These are phyloP conservation scores for Alternaria sp. DNA, from an alignment of 2,329 filamentous ascomycete genomes.

Conservation along the genomic window DNA sequence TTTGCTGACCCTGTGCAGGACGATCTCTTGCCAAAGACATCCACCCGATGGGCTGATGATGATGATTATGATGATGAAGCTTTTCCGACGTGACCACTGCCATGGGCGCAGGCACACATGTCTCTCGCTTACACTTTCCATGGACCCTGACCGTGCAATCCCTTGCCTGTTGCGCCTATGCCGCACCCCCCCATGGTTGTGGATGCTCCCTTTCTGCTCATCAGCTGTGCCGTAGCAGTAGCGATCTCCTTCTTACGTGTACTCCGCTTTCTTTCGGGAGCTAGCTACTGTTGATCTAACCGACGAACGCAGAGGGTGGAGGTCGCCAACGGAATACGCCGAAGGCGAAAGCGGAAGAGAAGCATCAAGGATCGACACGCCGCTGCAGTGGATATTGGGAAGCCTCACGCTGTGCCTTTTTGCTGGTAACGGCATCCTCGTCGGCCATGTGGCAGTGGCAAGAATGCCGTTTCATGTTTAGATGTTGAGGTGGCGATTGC, in stretches of 20 bases:
- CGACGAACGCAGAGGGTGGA: not conserved
- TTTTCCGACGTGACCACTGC: conserved; percentile 1
- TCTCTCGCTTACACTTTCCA: conserved; percentile 4
- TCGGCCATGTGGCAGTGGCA: conserved; percentile 16
- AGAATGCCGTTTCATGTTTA: not conserved
- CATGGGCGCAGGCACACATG: not conserved
- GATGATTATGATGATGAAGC: conserved; percentile 6
- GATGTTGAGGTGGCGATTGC: conserved; percentile 4
- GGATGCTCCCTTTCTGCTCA: not conserved
- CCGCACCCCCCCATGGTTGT: conserved; percentile 1
- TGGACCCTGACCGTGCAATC: not conserved
- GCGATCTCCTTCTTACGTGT: conserved; percentile 4
- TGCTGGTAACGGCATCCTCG: conserved; percentile 2
- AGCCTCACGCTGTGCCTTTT: not conserved
- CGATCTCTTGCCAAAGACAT: not conserved
- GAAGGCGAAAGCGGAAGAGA: conserved; percentile 7
- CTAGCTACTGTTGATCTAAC: not conserved
- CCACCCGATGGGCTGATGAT: not conserved
- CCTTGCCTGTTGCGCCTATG: not conserved
- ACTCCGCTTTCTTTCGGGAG: conserved; percentile 1
- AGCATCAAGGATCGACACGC: conserved; percentile 5
- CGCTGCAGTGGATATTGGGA: conserved; percentile 7
- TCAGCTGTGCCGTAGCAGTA: not conserved
- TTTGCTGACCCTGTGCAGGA: not conserved
- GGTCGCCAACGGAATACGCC: conserved; percentile 2